A percentile compares a stretch with the other conserved stretches of the same genome.
phyloP scores from a whole-genome alignment of 805 yeast species.

The Ogataea parapolymorpha region DNA sequence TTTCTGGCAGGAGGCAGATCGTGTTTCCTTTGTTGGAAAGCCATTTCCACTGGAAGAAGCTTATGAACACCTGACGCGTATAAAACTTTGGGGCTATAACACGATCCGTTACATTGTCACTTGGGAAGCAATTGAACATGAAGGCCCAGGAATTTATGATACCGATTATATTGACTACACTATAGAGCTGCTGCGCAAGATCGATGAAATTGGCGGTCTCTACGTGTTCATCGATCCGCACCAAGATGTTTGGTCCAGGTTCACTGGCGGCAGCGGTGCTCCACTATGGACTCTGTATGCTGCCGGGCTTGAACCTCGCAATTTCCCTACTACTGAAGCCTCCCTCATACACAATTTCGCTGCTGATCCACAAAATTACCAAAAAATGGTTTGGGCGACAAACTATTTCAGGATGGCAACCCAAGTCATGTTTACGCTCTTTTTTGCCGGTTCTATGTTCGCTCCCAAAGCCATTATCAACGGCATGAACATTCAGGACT shows the following conservation, averaged over 20 bases:
- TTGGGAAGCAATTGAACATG: conserved; percentile 93
- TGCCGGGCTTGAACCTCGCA: conserved; percentile 78
- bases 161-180: conserved; percentile 71
- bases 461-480: conserved; percentile 75
- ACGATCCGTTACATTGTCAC: conserved; percentile 71
- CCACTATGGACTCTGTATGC: conserved; percentile 91
- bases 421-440: conserved; percentile 79
- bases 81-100: conserved; percentile 81
- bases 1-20: conserved; percentile 65
- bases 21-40: conserved; percentile 75
- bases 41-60: conserved; percentile 81
- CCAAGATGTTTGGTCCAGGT: conserved; percentile 93
- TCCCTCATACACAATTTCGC: conserved; percentile 69
- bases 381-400: conserved; percentile 92
- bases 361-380: conserved; percentile 46
- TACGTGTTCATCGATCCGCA: conserved; percentile 85
- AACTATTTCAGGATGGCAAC: conserved; percentile 76
- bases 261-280: conserved; percentile 88
- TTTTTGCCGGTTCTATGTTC: conserved; percentile 72
- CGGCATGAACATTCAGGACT: conserved; percentile 75
- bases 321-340: conserved; percentile 72
- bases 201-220: conserved; percentile 63
- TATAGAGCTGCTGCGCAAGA: conserved; percentile 53
- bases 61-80: conserved; percentile 59
- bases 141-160: conserved; percentile 82